Conservation (phyloP, 768 basidiomycete genomes). For the Lenzites betulinus region DNA sequence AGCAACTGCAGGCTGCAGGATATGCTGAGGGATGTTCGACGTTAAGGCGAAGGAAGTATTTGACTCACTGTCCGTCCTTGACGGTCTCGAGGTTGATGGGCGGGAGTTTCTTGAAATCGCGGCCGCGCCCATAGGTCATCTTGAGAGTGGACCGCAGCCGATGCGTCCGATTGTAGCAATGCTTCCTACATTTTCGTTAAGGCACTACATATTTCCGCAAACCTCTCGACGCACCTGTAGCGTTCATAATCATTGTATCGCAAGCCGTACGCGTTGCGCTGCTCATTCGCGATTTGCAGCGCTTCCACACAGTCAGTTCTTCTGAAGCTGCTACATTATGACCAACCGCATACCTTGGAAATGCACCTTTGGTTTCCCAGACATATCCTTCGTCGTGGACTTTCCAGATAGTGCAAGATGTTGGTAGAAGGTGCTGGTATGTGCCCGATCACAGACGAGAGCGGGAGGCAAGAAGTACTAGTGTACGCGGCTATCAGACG, state of each 20-base stretch:
- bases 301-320: slow-evolving; percentile 47
- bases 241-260: slow-evolving; percentile 87
- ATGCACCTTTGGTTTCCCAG: slow-evolving; percentile 30
- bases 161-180: slow-evolving; percentile 90
- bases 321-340: not conserved
- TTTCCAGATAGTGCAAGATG: slow-evolving; percentile 13
- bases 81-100: slow-evolving; percentile 65
- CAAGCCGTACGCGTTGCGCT: slow-evolving; percentile 87
- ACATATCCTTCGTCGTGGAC: slow-evolving; percentile 16
- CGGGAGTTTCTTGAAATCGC: slow-evolving; percentile 86
- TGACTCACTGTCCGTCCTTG: slow-evolving; percentile 84
- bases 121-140: slow-evolving; percentile 85
- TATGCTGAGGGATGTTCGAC: slow-evolving; percentile 29
- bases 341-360: slow-evolving; percentile 42
- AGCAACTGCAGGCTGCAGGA: slow-evolving; percentile 82
- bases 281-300: slow-evolving; percentile 81
- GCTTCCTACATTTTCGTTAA: slow-evolving; percentile 56
- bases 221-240: slow-evolving; percentile 59
- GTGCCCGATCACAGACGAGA: slow-evolving; percentile 12
- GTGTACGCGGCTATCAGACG: slow-evolving; percentile 18
- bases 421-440: slow-evolving; percentile 15
- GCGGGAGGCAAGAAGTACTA: slow-evolving; percentile 14
- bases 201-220: not conserved
- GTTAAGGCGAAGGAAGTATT: not conserved
- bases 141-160: slow-evolving; percentile 82